Percentiles rank a stretch among this genome's conserved stretches.
Evolutionary conservation across 129 eudicot species (phyloP).

Genomic region (Deinandra increscens): DNA sequence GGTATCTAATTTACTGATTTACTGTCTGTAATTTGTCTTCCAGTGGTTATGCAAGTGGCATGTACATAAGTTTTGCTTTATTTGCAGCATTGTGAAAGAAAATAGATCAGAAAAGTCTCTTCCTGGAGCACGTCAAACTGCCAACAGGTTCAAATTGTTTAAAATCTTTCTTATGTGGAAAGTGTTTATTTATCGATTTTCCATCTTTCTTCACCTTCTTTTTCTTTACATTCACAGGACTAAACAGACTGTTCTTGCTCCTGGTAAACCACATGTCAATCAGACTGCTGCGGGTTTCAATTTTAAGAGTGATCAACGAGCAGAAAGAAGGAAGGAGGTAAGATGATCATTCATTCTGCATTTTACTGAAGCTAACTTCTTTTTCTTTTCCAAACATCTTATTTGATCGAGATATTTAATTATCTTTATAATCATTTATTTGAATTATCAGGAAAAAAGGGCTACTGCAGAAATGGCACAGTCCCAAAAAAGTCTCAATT

Average conservation of each 20-base stretch:
- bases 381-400: background rate
- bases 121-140: conserved; percentile 36
- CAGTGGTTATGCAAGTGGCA: background rate
- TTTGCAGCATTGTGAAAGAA: conserved; percentile 35
- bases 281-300: conserved; percentile 34
- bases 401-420: background rate
- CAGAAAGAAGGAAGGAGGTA: conserved; percentile 67
- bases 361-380: background rate
- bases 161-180: background rate
- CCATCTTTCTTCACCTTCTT: background rate
- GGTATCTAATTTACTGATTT: conserved; percentile 37
- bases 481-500: conserved; percentile 46
- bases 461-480: conserved; percentile 51
- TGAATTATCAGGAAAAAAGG: conserved; percentile 44
- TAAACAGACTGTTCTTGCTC: conserved; percentile 28
- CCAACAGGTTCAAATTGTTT: conserved; percentile 40
- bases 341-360: conserved; percentile 17
- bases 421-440: background rate
- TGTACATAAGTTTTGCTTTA: conserved; percentile 12
- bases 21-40: background rate
- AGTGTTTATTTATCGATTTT: background rate
- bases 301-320: conserved; percentile 49
- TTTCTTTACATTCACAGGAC: conserved; percentile 29
- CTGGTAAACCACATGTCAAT: conserved; percentile 22
- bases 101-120: conserved; percentile 34